Base-by-base conservation (phyloP, 139 green algal species). In the Asterochloris erici region DNA sequence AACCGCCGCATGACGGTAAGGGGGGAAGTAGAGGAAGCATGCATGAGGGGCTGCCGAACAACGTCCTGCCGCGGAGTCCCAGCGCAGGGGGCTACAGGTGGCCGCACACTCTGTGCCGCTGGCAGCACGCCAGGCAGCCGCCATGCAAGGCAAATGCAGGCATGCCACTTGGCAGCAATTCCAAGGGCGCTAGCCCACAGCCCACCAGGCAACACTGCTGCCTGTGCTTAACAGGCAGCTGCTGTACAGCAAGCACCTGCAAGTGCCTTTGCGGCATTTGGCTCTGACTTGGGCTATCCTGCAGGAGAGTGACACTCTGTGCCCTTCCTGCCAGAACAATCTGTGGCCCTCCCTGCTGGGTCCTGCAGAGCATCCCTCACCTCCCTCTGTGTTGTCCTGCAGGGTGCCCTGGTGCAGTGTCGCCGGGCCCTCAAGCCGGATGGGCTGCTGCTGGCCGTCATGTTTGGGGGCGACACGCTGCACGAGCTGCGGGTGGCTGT, bases 391-490 rank as follows among this genome's bases (percentile, higher is more conserved):
- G 38, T 54, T 54, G 12, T 17, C 14, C 9, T 78, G 21, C 86
- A 94, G 84, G 94, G 91, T 0, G 87, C 90, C 23, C 90, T 97
- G 90, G 78, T 82, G 62, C 91, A 96, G 62, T 92, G 88, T 75
- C 81, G 88, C 12, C 68, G 68, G 10, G 89, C 87, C n/a, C 87
- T 97, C 14, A 91, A 90, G 68, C 93, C 94, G 10, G 93, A 97
- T 77, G 93, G 93, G 17, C 86, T 97, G 27, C 96, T 97, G 80
- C 79, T 97, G 54, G 90, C 82, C 0, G 88, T 89, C 29, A 93
- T 97, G 86, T 85, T 95, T 17, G 93, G 94, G 23, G 94, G 94
- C 24, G 85, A 91, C n/a, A 98, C 94, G 4, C 86, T 97, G 61
- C 81, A 89, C 73, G 94, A 97, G 87, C 77, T 97, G 27, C 85